Percentiles rank a stretch among this genome's conserved stretches.
phyloP scores from a whole-genome alignment of 208 protist genomes.

The Trypanosoma lewisi region DNA sequence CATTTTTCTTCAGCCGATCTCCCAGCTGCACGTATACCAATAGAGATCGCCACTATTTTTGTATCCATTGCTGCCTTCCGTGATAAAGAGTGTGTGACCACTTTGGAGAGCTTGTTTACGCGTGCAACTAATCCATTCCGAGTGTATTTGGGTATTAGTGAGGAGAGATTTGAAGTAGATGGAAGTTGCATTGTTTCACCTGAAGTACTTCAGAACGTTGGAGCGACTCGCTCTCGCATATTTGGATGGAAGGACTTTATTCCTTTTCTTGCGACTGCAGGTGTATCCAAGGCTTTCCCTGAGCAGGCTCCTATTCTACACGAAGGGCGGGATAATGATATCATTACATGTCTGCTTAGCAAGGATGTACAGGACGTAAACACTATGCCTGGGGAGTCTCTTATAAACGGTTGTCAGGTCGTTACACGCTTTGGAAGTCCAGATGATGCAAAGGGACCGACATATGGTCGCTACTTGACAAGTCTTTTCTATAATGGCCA shows the following conservation, averaged over 20 bases:
- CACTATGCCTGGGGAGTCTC: neutral
- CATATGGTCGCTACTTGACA: conserved; percentile 75
- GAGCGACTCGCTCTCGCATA: neutral
- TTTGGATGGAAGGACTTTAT: conserved; percentile 26
- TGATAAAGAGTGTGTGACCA: conserved; percentile 85
- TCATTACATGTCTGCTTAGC: conserved; percentile 21
- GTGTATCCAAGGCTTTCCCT: neutral
- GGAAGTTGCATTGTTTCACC: conserved; percentile 28
- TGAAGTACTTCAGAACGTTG: neutral
- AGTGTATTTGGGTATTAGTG: conserved; percentile 85
- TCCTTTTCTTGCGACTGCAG: conserved; percentile 8
- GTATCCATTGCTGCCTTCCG: conserved; percentile 86
- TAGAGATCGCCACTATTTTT: conserved; percentile 78
- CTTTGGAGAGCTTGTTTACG: conserved; percentile 66
- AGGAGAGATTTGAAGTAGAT: conserved; percentile 47
- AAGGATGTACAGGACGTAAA: neutral
- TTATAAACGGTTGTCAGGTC: conserved; percentile 54
- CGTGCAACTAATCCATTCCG: conserved; percentile 44
- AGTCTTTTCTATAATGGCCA: conserved; percentile 75
- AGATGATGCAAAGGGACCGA: conserved; percentile 65
- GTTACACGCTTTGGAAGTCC: conserved; percentile 39
- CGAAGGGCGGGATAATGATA: conserved; percentile 18
- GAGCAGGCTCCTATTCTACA: conserved; percentile 25
- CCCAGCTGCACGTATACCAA: conserved; percentile 1
- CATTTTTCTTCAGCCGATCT: neutral